phyloP scores from a whole-genome alignment of 2,329 filamentous ascomycete species.

The Claviceps lovelessii region DNA sequence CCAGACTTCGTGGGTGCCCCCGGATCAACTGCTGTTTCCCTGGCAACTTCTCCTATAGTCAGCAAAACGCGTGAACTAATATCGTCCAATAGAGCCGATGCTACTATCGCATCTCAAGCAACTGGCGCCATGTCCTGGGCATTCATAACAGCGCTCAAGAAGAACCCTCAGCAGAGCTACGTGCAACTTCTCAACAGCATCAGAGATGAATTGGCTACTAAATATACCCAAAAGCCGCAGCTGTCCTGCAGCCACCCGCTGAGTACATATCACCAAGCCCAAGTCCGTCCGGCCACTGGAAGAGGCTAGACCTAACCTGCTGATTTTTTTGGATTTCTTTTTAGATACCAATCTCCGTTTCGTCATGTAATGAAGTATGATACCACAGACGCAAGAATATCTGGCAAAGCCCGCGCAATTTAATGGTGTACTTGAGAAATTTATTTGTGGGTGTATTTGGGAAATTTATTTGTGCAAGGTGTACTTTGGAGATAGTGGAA shows the following conservation, averaged over 20 bases:
- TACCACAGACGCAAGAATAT: not conserved
- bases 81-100: conserved; percentile 54
- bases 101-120: conserved; percentile 77
- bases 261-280: conserved; percentile 43
- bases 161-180: conserved; percentile 96
- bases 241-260: conserved; percentile 92
- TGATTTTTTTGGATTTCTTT: not conserved
- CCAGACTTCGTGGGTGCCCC: conserved; percentile 67
- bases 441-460: not conserved
- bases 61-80: not conserved
- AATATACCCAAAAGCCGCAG: conserved; percentile 91
- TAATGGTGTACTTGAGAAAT: not conserved
- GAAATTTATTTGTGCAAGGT: not conserved
- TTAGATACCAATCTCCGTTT: conserved; percentile 47
- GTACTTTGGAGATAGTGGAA: not conserved
- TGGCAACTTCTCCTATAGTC: not conserved
- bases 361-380: conserved; percentile 35
- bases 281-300: conserved; percentile 5
- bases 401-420: not conserved
- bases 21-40: conserved; percentile 2
- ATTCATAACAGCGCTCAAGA: conserved; percentile 83
- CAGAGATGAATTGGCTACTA: conserved; percentile 73
- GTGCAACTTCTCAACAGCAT: conserved; percentile 94
- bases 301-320: conserved; percentile 5
- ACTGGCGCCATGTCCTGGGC: conserved; percentile 98